These are phyloP conservation scores for Amylostereum areolatum DNA, from an alignment of 1,284 basidiomycete genomes.

Conservation along the genomic window DNA sequence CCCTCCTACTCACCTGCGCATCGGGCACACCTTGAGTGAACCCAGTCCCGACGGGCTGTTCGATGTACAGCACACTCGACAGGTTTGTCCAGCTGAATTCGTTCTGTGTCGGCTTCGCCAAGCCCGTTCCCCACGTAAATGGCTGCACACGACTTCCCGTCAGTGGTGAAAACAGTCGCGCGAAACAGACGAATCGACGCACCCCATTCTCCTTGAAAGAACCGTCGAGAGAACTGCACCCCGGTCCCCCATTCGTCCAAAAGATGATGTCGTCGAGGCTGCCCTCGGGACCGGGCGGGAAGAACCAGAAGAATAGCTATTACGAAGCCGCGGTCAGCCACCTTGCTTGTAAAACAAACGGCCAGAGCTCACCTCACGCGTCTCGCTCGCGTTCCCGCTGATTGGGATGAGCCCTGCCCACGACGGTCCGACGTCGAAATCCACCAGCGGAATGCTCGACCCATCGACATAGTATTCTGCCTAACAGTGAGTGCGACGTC, in stretches of 20 bases:
- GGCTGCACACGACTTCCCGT: constrained; percentile 34
- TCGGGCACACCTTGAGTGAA: constrained; percentile 71
- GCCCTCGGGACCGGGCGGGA: constrained; percentile 68
- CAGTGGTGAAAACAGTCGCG: too few species aligned
- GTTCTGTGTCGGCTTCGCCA: constrained; percentile 60
- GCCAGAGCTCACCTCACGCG: constrained; percentile 49
- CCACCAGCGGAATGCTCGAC: constrained; percentile 56
- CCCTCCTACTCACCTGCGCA: constrained; percentile 36
- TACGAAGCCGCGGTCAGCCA: not conserved
- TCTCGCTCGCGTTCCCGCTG: constrained; percentile 52
- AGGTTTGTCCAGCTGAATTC: constrained; percentile 79
- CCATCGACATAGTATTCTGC: constrained; percentile 73
- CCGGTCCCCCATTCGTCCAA: constrained; percentile 49
- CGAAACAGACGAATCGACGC: too few species aligned
- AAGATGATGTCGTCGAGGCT: constrained; percentile 68
- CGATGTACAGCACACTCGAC: constrained; percentile 74
- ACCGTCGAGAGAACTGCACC: constrained; percentile 77
- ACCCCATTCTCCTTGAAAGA: constrained; percentile 80
- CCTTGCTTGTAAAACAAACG: too few species aligned
- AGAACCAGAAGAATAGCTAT: constrained; percentile 85
- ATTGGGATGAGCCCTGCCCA: constrained; percentile 73
- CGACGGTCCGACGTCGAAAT: constrained; percentile 69
- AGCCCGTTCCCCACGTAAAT: constrained; percentile 62
- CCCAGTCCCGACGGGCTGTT: constrained; percentile 82
- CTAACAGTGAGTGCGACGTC: not conserved